Base-by-base conservation (phyloP, 257 asterid species). In the Paulownia fortunei region DNA sequence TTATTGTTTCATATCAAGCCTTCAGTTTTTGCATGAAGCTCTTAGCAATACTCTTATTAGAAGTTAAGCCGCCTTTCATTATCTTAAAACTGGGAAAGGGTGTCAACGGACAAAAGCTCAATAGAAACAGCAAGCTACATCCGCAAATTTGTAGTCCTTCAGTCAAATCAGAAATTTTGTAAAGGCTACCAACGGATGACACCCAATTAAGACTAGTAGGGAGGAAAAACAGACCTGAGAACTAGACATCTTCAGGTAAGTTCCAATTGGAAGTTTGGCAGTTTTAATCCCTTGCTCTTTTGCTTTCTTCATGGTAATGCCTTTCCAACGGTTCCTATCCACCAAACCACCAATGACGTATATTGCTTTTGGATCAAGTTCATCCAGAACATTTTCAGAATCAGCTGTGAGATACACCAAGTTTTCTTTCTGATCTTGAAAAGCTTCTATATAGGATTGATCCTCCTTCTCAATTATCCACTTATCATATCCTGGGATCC, bases 291-390 rank as follows among this genome's bases (percentile, higher is more conserved):
- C 96, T 85, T 96, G 97, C 61, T 92, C 95, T 13, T 75, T 80
- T 61, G 99, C 98, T 86, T 96, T 96, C 68, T 88, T 84, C 96
- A 90, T 85, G 61, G 99, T 93, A 73, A 93, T 82, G 70, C 99
- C 99, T 90, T 95, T 93, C 96, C 94, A 96, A 42, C 97, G 92
- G 82, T 96, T 96, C 84, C 97, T 84, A 84, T 96, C 99, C 86
- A 96, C 99, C 90, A 96, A 82, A 36, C 99, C 99, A 78, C 99
- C 99, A 63, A 96, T 84, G 60, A 96, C 89, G 84, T 96, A 96
- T 70, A 92, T 74, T 74, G 91, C 87, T 79, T 87, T 90, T 24
- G 89, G 90, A 83, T 96, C 99, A 32, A 96, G 93, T 84, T 89
- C 97, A 74, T 86, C 89, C 23, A 96, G 87, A 32, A 76, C 72